Base-by-base conservation (phyloP, 192 early-diverging fungal genomes). In the Coemansia sp. region DNA sequence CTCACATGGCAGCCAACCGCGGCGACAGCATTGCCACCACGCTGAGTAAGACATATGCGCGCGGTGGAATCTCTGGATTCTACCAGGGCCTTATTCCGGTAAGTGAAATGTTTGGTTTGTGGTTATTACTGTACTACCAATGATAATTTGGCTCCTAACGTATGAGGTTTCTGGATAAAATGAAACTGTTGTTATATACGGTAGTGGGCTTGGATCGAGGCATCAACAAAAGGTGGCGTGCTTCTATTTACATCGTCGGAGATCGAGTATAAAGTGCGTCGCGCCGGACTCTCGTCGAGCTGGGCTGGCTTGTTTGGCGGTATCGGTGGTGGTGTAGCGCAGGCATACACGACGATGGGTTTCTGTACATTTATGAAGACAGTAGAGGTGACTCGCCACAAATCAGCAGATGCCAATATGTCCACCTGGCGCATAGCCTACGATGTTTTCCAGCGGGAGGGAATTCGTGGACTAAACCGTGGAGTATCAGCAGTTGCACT, bases 281-380 rank as follows among this genome's bases (percentile, higher is more conserved):
- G 69, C 7, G 64, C 72, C 16, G 77, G 67, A 18, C 59, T 82
- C 21, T 78, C 77, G 31, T 65, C 61, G 7, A 58, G 68, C 27
- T 71, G 84, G 84, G 87, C 92, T n/a, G 95, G 95, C 59, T 87
- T 96, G 51, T 52, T 94, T 34, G 95, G 94, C 56, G 97, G 97
- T 21, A 93, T 97, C 87, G 93, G 85, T 54, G 97, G 95, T 59
- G 97, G 97, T 67, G 81, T 96, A 30, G 90, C 92, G 19, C 94
- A 96, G 84, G 94, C 95, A 0, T 98, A 97, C 83, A 89, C 94
- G 49, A 98, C 97, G 22, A 98, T 98, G 97, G 97, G 97, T n/a
- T 97, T 97, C 82, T 97, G 95, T 78, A 98, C 96, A 0, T 97
- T 97, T 80, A 97, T 98, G 96, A 94, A 95, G 85, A 97, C 96